phyloP scores from a whole-genome alignment of 2,329 filamentous ascomycete genomes.

The Neonectria coccinea region DNA sequence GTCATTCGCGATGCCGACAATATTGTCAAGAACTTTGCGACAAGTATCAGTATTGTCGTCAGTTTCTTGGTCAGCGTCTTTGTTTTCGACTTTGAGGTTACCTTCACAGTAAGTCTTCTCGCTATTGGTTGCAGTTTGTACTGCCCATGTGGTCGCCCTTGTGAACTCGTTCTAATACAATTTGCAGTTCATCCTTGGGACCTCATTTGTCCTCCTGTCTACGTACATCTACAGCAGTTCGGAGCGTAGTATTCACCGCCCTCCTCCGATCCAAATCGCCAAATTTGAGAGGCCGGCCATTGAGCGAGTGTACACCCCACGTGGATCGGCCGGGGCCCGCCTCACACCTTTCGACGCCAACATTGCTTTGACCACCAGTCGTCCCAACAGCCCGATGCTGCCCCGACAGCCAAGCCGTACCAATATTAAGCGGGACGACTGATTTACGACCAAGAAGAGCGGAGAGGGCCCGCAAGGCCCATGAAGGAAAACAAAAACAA shows the following conservation, averaged over 20 bases:
- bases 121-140: not conserved
- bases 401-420: slow-evolving; percentile 54
- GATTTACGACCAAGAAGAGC: slow-evolving; percentile 12
- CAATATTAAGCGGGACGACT: slow-evolving; percentile 55
- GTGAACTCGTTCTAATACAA: not conserved
- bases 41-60: slow-evolving; percentile 89
- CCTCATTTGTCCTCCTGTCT: slow-evolving; percentile 79
- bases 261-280: slow-evolving; percentile 75
- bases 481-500: not conserved
- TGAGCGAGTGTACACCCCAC: slow-evolving; percentile 58
- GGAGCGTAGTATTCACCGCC: slow-evolving; percentile 66
- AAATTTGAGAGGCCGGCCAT: slow-evolving; percentile 81
- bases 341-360: slow-evolving; percentile 57
- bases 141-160: too few relatives aligned
- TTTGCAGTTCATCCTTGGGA: slow-evolving; percentile 83
- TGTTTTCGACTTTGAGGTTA: slow-evolving; percentile 85
- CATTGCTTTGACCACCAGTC: slow-evolving; percentile 58
- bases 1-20: slow-evolving; percentile 65
- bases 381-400: slow-evolving; percentile 61
- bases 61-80: slow-evolving; percentile 87
- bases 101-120: slow-evolving; percentile 71
- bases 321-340: slow-evolving; percentile 48
- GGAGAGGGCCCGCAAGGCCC: not conserved
- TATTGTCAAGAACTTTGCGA: slow-evolving; percentile 93
- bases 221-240: slow-evolving; percentile 86